phyloP scores from a whole-genome alignment of 2,329 filamentous ascomycete genomes.

The Conoideocrella luteorostrata region DNA sequence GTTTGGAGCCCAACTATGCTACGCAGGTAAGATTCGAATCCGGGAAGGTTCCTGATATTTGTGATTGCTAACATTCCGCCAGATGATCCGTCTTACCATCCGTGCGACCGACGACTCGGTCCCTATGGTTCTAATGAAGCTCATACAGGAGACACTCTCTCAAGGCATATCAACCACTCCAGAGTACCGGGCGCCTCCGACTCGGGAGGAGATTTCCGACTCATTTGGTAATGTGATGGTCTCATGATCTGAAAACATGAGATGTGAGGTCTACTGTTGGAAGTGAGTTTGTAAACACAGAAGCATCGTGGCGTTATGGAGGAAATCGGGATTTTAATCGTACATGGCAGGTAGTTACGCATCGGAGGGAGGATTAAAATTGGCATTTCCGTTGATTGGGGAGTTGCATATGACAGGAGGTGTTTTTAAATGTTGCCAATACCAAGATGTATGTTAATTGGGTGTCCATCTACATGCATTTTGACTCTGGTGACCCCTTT shows the following conservation, averaged over 20 bases:
- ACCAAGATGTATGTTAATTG: no score
- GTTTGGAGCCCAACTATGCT: slow-evolving; percentile 88
- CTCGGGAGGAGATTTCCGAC: slow-evolving; percentile 46
- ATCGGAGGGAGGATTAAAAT: background rate
- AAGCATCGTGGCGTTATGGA: slow-evolving; percentile 26
- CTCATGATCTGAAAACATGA: slow-evolving; percentile 15
- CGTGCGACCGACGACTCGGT: slow-evolving; percentile 89
- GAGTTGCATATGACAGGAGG: background rate
- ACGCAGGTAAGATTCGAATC: slow-evolving; percentile 89
- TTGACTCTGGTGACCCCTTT: no score
- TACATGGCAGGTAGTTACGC: background rate
- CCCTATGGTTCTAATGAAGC: slow-evolving; percentile 69
- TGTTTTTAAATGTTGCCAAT: background rate
- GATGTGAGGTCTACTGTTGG: background rate
- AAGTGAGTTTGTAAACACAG: slow-evolving; percentile 19
- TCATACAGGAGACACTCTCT: slow-evolving; percentile 80
- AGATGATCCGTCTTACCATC: slow-evolving; percentile 96
- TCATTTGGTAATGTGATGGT: slow-evolving; percentile 53
- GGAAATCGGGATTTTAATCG: background rate
- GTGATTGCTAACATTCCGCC: background rate
- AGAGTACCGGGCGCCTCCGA: slow-evolving; percentile 34
- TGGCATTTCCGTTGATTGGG: no score
- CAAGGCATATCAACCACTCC: slow-evolving; percentile 38
- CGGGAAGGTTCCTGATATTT: no score
- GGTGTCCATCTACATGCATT: no score